Conservation (phyloP, 1,139 yeast genomes). For the Pichia inconspicua region DNA sequence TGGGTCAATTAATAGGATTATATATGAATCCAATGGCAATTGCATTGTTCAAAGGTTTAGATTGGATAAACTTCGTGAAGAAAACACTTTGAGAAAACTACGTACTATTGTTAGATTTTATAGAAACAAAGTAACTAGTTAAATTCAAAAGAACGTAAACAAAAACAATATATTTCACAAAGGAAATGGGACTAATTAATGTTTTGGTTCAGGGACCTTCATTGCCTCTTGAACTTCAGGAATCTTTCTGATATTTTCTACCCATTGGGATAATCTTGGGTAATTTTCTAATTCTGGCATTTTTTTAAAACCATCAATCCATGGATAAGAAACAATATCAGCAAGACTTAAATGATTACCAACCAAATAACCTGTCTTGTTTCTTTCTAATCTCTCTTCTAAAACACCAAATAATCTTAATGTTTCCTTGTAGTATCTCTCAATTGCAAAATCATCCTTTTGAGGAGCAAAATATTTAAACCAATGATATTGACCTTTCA, state of each 20-base stretch:
- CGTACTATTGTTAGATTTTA: background rate
- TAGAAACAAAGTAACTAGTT: background rate
- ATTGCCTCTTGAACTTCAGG: constrained; percentile 36
- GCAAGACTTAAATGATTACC: constrained; percentile 51
- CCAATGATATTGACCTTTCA: constrained; percentile 52
- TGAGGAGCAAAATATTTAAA: constrained; percentile 39
- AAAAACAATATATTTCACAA: background rate
- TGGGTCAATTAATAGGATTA: constrained; percentile 31
- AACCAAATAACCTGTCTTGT: constrained; percentile 44
- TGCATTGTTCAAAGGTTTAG: constrained; percentile 35
- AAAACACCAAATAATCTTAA: constrained; percentile 46
- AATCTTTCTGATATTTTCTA: constrained; percentile 31
- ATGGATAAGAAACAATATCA: constrained; percentile 41
- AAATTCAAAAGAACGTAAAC: background rate
- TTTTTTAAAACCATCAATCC: constrained; percentile 25
- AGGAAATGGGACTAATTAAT: constrained; percentile 13
- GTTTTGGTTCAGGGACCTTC: constrained; percentile 23
- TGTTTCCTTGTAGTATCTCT: constrained; percentile 44
- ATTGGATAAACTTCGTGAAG: constrained; percentile 20
- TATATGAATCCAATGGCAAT: constrained; percentile 41
- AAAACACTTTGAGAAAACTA: background rate
- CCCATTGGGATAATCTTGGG: constrained; percentile 41
- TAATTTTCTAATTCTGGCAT: constrained; percentile 36
- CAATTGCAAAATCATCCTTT: constrained; percentile 43
- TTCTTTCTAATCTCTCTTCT: constrained; percentile 39